Conservation (phyloP, 2,329 filamentous ascomycete genomes). For the Exophiala calicioides region DNA sequence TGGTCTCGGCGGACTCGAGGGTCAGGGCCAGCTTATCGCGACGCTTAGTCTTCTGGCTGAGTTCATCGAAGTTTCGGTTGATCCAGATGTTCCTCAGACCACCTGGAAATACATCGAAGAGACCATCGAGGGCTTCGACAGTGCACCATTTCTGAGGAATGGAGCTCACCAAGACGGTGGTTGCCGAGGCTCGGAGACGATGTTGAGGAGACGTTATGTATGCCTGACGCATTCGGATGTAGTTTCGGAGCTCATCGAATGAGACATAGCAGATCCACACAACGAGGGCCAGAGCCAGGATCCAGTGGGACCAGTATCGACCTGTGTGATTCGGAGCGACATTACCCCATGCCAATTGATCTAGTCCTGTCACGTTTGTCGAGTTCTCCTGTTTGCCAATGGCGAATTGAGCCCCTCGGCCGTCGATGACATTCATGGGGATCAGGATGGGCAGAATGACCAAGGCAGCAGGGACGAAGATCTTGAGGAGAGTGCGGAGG, state of each 20-base stretch:
- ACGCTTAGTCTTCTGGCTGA: slow-evolving; percentile 79
- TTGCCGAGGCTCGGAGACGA: slow-evolving; percentile 87
- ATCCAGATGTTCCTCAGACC: slow-evolving; percentile 96
- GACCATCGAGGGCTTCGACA: slow-evolving; percentile 73
- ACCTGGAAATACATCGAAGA: slow-evolving; percentile 95
- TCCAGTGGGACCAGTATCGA: slow-evolving; percentile 80
- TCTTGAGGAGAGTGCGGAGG: slow-evolving; percentile 79
- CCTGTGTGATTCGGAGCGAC: slow-evolving; percentile 65
- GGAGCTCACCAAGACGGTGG: slow-evolving; percentile 87
- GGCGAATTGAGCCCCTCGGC: slow-evolving; percentile 61
- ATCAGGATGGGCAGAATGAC: slow-evolving; percentile 82
- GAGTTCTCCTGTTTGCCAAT: slow-evolving; percentile 38
- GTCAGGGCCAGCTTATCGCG: slow-evolving; percentile 69
- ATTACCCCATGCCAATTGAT: slow-evolving; percentile 86
- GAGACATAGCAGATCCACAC: slow-evolving; percentile 84
- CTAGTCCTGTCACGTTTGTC: slow-evolving; percentile 65
- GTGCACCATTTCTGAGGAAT: slow-evolving; percentile 91
- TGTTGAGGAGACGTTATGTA: slow-evolving; percentile 95
- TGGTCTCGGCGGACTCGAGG: slow-evolving; percentile 81
- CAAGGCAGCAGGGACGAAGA: slow-evolving; percentile 80
- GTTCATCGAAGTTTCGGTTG: slow-evolving; percentile 80
- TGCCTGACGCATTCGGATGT: slow-evolving; percentile 90
- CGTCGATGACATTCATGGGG: slow-evolving; percentile 77
- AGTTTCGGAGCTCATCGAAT: slow-evolving; percentile 81
- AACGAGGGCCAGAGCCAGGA: slow-evolving; percentile 76